Percentiles rank a stretch among this genome's conserved stretches.
These are phyloP conservation scores for Cladosporium halotolerans DNA, from an alignment of 2,329 filamentous ascomycete genomes.

Conservation along the genomic window DNA sequence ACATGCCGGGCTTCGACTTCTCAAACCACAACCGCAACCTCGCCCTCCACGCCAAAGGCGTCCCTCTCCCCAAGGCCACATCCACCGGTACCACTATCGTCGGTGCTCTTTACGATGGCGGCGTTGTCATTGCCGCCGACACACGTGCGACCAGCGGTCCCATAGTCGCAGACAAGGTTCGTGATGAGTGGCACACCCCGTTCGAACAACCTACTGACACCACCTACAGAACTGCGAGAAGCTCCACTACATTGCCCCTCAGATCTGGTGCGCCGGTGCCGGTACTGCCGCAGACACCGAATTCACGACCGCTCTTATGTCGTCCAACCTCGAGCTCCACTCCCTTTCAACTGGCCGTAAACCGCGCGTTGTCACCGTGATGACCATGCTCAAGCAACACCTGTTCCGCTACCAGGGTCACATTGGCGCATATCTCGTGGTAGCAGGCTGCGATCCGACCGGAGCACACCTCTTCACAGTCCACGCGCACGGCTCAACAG, in stretches of 20 bases:
- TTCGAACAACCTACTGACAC: constrained; percentile 7
- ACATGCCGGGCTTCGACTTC: constrained; percentile 97
- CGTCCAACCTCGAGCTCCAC: constrained; percentile 96
- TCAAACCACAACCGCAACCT: constrained; percentile 99
- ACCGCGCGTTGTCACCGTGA: constrained; percentile 95
- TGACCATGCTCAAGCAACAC: constrained; percentile 99
- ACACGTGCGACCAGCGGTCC: constrained; percentile 94
- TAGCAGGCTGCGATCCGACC: constrained; percentile 93
- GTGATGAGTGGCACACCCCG: constrained; percentile 6
- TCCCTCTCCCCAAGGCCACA: constrained; percentile 93
- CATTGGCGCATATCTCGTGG: constrained; percentile 95
- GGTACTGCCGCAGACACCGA: constrained; percentile 97
- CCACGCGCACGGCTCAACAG: constrained; percentile 94
- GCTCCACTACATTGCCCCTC: constrained; percentile 95
- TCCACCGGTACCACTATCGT: constrained; percentile 99
- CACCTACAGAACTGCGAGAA: constrained; percentile 82
- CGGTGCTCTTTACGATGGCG: constrained; percentile 91
- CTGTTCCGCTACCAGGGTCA: constrained; percentile 97
- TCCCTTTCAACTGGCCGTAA: constrained; percentile 92
- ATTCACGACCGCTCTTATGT: constrained; percentile 98
- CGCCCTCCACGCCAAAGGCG: constrained; percentile 86
- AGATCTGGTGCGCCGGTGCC: constrained; percentile 98
- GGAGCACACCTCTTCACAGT: constrained; percentile 95
- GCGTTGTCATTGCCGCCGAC: constrained; percentile 97
- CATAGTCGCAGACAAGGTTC: constrained; percentile 94